Conservation (phyloP, 2,329 filamentous ascomycete genomes). For the Alternaria viburni region DNA sequence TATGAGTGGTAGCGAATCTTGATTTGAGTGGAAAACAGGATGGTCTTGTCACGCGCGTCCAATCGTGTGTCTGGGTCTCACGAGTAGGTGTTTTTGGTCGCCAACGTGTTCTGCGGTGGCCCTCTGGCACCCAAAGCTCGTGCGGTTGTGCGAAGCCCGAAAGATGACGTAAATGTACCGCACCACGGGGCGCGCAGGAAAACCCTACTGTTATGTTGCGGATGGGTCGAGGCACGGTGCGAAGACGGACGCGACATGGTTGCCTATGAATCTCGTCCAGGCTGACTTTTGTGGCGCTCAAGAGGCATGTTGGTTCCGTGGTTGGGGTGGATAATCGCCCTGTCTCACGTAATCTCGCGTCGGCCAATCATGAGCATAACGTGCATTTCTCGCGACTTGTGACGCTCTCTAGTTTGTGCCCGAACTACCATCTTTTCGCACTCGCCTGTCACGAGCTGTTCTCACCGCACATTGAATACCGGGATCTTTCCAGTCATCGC, state of each 20-base stretch:
- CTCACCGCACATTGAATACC: not conserved
- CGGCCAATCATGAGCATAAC: constrained; percentile 15
- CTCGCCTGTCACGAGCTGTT: not conserved
- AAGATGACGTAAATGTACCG: not conserved
- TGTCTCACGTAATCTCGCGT: constrained; percentile 20
- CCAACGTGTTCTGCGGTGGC: not conserved
- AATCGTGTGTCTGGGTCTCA: not conserved
- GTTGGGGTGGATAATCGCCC: constrained; percentile 3
- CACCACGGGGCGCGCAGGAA: not conserved
- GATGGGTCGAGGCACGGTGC: not conserved
- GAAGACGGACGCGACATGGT: not conserved
- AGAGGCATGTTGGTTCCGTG: constrained; percentile 5
- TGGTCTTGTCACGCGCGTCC: not conserved
- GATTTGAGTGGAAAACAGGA: not conserved
- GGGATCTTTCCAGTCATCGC: not conserved
- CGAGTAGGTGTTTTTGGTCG: not conserved
- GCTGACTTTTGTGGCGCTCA: constrained; percentile 14
- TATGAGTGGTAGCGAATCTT: not conserved
- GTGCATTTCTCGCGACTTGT: not conserved
- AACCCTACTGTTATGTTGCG: not conserved
- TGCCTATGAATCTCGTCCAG: not conserved
- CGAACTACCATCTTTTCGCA: not conserved
- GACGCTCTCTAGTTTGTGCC: not conserved
- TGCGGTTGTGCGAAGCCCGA: not conserved
- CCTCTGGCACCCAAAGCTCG: constrained; percentile 1